These are phyloP conservation scores for Grammothele lineata DNA, from an alignment of 768 basidiomycete species.

Conservation along the genomic window DNA sequence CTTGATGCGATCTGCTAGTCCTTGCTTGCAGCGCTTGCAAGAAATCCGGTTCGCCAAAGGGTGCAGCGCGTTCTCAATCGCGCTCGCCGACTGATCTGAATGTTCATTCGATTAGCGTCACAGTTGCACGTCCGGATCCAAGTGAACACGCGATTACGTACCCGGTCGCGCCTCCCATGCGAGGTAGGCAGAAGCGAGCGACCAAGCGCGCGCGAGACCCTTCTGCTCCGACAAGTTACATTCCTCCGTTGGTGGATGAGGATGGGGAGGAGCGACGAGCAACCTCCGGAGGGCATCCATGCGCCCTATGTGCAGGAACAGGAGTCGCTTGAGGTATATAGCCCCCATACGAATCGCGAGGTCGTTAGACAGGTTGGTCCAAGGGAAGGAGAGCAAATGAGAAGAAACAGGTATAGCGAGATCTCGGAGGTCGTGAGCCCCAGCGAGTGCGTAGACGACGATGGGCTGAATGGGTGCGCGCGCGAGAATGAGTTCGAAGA, in stretches of 20 bases:
- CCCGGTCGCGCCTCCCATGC: conserved; percentile 26
- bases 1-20: conserved; percentile 63
- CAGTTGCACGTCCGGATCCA: no score
- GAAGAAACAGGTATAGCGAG: conserved; percentile 37
- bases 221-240: conserved; percentile 21
- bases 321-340: conserved; percentile 36
- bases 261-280: conserved; percentile 20
- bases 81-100: conserved; percentile 62
- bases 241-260: conserved; percentile 17
- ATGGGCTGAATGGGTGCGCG: conserved; percentile 32
- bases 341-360: conserved; percentile 35
- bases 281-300: conserved; percentile 29
- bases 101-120: no score
- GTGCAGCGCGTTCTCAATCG: conserved; percentile 65
- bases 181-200: conserved; percentile 23
- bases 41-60: conserved; percentile 63
- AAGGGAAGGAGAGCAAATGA: conserved; percentile 32
- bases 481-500: conserved; percentile 30
- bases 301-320: conserved; percentile 34
- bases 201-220: conserved; percentile 26
- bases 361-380: conserved; percentile 32
- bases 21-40: conserved; percentile 60
- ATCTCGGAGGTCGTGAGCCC: conserved; percentile 26
- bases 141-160: conserved; percentile 15
- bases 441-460: conserved; percentile 40